phyloP scores from a whole-genome alignment of 257 asterid species.

The Nicotiana benthamiana region DNA sequence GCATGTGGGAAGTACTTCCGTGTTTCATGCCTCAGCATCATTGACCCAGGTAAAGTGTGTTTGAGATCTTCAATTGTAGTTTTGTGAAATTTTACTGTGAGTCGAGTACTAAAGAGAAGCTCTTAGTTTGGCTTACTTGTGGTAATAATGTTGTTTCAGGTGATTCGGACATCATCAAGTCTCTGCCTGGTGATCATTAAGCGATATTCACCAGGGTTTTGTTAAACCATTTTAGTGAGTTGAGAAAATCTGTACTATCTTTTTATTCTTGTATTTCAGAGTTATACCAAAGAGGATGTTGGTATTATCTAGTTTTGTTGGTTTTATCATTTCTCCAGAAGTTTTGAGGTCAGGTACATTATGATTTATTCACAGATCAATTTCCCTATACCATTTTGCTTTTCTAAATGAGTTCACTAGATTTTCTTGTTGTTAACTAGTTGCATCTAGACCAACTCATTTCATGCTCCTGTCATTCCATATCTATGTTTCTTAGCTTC shows the following conservation, averaged over 20 bases:
- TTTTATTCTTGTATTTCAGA: not conserved
- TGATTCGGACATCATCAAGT: constrained; percentile 71
- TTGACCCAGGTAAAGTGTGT: constrained; percentile 46
- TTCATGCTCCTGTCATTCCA: not conserved
- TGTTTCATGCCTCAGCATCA: constrained; percentile 73
- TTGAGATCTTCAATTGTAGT: not conserved
- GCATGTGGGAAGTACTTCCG: constrained; percentile 64
- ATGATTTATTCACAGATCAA: not conserved
- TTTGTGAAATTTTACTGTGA: not conserved
- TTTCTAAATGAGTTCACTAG: not conserved
- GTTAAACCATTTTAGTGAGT: not conserved
- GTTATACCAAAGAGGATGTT: not conserved
- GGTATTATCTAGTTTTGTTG: not conserved
- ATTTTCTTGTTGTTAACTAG: not conserved
- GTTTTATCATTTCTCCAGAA: not conserved
- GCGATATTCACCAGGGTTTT: constrained; percentile 5
- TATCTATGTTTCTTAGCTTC: not conserved
- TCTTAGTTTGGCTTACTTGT: not conserved
- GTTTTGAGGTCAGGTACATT: not conserved
- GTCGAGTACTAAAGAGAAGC: not conserved
- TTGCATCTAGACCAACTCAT: not conserved
- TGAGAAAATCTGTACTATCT: not conserved
- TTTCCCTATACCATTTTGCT: not conserved
- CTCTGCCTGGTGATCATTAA: constrained; percentile 50
- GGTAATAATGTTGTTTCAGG: constrained; percentile 23